Conservation (phyloP, 78 protist genomes). For the Dictyostelium firmibasis region DNA sequence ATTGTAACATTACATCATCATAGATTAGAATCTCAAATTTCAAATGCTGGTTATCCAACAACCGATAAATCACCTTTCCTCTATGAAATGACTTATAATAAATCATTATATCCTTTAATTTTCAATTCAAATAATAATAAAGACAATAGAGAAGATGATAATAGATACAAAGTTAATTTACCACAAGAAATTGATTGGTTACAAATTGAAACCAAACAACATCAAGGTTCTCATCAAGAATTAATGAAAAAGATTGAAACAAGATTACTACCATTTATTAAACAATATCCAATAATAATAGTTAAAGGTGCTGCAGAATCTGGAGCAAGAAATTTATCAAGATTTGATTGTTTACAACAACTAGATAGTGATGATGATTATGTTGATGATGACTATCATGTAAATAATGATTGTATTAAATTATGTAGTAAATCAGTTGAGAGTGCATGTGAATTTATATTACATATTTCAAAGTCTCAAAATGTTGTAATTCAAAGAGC, state of each 20-base stretch:
- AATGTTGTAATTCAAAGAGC: conserved; percentile 81
- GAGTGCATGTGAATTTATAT: conserved; percentile 32
- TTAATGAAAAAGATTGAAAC: not conserved
- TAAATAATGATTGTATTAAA: not conserved
- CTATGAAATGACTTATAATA: conserved; percentile 76
- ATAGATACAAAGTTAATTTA: not conserved
- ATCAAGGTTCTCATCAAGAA: not conserved
- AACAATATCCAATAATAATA: conserved; percentile 48
- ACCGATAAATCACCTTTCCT: conserved; percentile 82
- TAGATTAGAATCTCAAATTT: conserved; percentile 20
- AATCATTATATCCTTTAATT: conserved; percentile 71
- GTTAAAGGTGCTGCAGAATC: conserved; percentile 80
- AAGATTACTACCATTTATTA: conserved; percentile 44
- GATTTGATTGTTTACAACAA: conserved; percentile 31
- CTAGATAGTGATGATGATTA: not conserved
- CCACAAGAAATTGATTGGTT: conserved; percentile 82
- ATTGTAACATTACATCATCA: conserved; percentile 74
- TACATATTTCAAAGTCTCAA: conserved; percentile 48
- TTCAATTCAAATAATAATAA: conserved; percentile 2
- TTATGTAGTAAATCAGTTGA: not conserved
- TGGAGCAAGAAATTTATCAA: conserved; percentile 69
- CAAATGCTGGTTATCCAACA: conserved; percentile 61
- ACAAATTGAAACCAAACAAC: conserved; percentile 24
- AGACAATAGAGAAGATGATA: not conserved
- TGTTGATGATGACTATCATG: not conserved